Base-by-base conservation (phyloP, 805 yeast genomes). In the Saturnispora mendoncae region DNA sequence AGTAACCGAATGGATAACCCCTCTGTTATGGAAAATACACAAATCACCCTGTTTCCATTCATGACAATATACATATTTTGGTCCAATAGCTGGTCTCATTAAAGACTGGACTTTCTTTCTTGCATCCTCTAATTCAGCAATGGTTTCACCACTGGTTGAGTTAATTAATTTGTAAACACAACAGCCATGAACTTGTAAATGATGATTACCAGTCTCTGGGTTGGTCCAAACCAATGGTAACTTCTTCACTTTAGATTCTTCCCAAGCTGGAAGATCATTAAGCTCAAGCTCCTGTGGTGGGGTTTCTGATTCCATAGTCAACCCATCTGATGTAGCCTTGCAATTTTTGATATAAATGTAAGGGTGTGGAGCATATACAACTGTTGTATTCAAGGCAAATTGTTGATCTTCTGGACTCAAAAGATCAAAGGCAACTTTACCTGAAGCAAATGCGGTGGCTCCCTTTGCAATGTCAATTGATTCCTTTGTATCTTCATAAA, bases 141-240 rank as follows among this genome's bases (percentile, higher is more conserved):
- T 67, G 9, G 73, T 75, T 27, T 76, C 76, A 30, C 85, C 90
- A 29, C 74, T 67, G 25, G 67, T 65, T 21, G 67, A 66, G 52
- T 74, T 64, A 36, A 68, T 57, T 51, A 85, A 66, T 56, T 72
- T 76, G 65, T 75, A 74, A 45, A 84, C 79, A 62, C 95, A 85
- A 58, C 94, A 84, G 4, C 94, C 94, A 56, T 86, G 95, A 9
- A 82, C 82, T 62, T 86, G 95, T 48, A 86, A 68, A 54, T 84
- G 94, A 43, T 79, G 92, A 50, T 81, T 71, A 28, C 79, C 79
- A 30, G 95, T 86, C 30, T 80, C 79, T 14, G 94, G 94, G 58
- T 86, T 86, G 4, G 94, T 85, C 95, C 95, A 86, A 3, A 85
- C 94, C 67, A 86, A 66, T 10, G 95, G 95, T 48, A 85, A 69